Percentiles rank a stretch among this genome's conserved stretches.
Conservation (phyloP, 768 basidiomycete species). For the Mycena haematopus region DNA sequence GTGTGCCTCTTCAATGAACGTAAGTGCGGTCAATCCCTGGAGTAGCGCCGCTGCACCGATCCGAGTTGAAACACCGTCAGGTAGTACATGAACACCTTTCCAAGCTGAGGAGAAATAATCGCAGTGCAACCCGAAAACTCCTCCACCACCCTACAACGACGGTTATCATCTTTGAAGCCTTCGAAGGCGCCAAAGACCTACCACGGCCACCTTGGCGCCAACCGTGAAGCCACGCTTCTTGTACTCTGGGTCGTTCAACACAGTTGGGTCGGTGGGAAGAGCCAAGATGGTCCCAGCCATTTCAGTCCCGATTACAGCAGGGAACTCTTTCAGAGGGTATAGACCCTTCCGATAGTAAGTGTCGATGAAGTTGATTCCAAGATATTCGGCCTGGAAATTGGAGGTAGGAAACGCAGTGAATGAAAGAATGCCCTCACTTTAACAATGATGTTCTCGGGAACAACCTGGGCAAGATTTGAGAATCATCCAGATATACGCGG, state of each 20-base stretch:
- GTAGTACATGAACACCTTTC: slow-evolving; percentile 68
- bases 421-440: slow-evolving; percentile 39
- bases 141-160: slow-evolving; percentile 13
- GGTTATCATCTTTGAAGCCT: not conserved
- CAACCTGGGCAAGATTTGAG: slow-evolving; percentile 49
- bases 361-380: slow-evolving; percentile 76
- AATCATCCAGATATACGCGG: not conserved
- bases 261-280: slow-evolving; percentile 69
- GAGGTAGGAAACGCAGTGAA: not conserved
- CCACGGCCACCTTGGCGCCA: slow-evolving; percentile 78
- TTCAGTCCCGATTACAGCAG: slow-evolving; percentile 79
- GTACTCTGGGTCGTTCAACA: slow-evolving; percentile 66
- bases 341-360: slow-evolving; percentile 58
- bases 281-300: slow-evolving; percentile 76
- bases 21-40: slow-evolving; percentile 81
- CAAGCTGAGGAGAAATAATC: slow-evolving; percentile 45
- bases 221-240: slow-evolving; percentile 68
- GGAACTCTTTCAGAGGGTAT: slow-evolving; percentile 64
- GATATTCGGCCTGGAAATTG: slow-evolving; percentile 59
- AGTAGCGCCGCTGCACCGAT: slow-evolving; percentile 71
- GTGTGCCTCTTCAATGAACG: slow-evolving; percentile 86
- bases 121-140: slow-evolving; percentile 19
- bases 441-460: slow-evolving; percentile 54
- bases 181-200: slow-evolving; percentile 40
- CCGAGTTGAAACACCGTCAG: slow-evolving; percentile 61